Percentiles rank a stretch among this genome's conserved stretches.
These are phyloP conservation scores for Zygosaccharomyces sapae DNA, from an alignment of 1,139 yeast species.

Conservation along the genomic window DNA sequence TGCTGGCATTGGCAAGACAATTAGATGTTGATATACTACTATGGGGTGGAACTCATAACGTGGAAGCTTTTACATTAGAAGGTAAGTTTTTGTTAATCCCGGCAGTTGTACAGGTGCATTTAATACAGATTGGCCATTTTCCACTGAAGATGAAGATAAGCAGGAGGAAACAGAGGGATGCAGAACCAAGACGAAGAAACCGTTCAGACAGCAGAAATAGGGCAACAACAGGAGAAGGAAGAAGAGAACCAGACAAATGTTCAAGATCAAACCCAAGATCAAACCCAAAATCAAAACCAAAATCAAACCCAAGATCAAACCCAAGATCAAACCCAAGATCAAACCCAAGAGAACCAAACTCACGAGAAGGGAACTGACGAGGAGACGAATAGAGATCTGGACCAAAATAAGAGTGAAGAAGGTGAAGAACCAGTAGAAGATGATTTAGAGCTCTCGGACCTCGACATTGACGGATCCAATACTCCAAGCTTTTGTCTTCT, in stretches of 20 bases:
- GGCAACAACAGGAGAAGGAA: constrained; percentile 32
- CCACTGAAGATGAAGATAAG: constrained; percentile 22
- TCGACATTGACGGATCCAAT: constrained; percentile 41
- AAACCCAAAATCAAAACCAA: too few relatives aligned
- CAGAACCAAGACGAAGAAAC: constrained; percentile 17
- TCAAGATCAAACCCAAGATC: too few relatives aligned
- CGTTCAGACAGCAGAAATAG: constrained; percentile 11
- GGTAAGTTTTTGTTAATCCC: constrained; percentile 92
- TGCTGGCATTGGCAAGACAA: constrained; percentile 79
- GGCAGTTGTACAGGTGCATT: constrained; percentile 97
- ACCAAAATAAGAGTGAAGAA: constrained; percentile 13
- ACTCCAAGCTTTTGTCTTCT: constrained; percentile 85
- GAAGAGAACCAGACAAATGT: constrained; percentile 23
- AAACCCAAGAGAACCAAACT: too few relatives aligned
- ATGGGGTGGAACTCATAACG: constrained; percentile 94
- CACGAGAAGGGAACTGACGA: constrained; percentile 13
- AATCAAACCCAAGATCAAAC: too few relatives aligned
- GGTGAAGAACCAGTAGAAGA: constrained; percentile 15
- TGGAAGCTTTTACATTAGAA: constrained; percentile 88
- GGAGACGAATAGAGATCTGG: constrained; percentile 13
- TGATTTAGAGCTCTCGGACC: constrained; percentile 31
- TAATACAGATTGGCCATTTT: constrained; percentile 52
- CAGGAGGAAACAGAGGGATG: constrained; percentile 7
- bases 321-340: too few relatives aligned
- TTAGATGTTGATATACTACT: constrained; percentile 85